phyloP scores from a whole-genome alignment of 2,329 filamentous ascomycete species.

The Neofusicoccum laricinum region DNA sequence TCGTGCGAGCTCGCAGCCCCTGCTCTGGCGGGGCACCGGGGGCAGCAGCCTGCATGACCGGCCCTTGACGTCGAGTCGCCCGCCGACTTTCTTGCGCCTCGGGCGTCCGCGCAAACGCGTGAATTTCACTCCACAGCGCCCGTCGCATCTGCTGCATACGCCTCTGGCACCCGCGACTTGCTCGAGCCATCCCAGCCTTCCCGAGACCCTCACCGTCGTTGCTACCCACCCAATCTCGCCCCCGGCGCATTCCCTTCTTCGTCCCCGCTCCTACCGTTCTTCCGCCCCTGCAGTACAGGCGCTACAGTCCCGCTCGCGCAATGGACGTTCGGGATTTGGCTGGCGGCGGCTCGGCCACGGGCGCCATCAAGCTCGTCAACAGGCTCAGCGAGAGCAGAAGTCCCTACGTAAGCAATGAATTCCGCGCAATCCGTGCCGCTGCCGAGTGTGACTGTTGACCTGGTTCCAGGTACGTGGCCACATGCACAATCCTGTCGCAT shows the following conservation, averaged over 20 bases:
- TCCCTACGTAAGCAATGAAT: conserved; percentile 58
- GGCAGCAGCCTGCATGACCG: neutral
- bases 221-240: neutral
- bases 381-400: conserved; percentile 60
- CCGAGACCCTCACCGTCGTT: neutral
- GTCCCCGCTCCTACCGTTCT: neutral
- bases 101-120: neutral
- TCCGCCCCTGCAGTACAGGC: neutral
- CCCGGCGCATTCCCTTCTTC: neutral
- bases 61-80: conserved; percentile 1
- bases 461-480: conserved; percentile 64
- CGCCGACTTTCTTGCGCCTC: conserved; percentile 10
- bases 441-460: conserved; percentile 18
- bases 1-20: conserved; percentile 1
- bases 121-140: neutral
- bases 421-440: neutral
- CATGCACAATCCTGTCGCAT: conserved; percentile 77
- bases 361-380: conserved; percentile 38
- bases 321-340: conserved; percentile 30
- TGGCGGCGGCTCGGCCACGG: neutral
- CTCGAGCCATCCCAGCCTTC: neutral
- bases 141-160: neutral
- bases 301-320: conserved; percentile 12
- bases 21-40: neutral
- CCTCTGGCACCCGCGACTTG: neutral